These are phyloP conservation scores for Wickerhamiella bombiphila DNA, from an alignment of 805 yeast species.

Conservation along the genomic window DNA sequence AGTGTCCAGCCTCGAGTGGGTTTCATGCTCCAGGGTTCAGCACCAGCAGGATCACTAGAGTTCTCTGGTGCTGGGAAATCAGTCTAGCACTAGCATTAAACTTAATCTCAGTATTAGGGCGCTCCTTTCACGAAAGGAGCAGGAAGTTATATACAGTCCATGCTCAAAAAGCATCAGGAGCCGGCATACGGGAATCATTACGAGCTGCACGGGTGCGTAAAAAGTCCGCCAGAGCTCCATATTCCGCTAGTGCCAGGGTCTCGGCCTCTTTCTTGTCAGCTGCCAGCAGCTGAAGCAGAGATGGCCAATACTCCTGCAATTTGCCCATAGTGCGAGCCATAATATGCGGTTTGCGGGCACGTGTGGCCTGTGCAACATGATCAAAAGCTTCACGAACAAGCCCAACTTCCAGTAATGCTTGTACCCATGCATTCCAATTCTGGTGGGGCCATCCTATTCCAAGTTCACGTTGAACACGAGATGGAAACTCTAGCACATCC, in stretches of 20 bases:
- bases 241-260: not conserved
- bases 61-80: too few relatives aligned
- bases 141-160: not conserved
- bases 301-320: not conserved
- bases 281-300: not conserved
- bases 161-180: not conserved
- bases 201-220: not conserved
- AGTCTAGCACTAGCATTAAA: too few relatives aligned
- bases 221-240: not conserved
- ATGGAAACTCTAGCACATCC: slow-evolving; percentile 7
- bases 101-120: too few relatives aligned
- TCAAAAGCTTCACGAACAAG: slow-evolving; percentile 1
- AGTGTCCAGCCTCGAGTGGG: slow-evolving; percentile 89
- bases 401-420: slow-evolving; percentile 1
- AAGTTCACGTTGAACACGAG: not conserved
- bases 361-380: not conserved
- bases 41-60: not conserved
- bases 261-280: not conserved
- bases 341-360: not conserved
- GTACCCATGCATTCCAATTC: slow-evolving; percentile 1
- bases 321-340: not conserved
- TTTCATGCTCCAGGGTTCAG: slow-evolving; percentile 47
- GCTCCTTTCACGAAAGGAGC: too few relatives aligned
- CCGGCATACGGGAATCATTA: too few relatives aligned
- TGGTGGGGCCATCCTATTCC: not conserved